These are phyloP conservation scores for Penicillium carneum DNA, from an alignment of 2,329 filamentous ascomycete species.

Conservation along the genomic window DNA sequence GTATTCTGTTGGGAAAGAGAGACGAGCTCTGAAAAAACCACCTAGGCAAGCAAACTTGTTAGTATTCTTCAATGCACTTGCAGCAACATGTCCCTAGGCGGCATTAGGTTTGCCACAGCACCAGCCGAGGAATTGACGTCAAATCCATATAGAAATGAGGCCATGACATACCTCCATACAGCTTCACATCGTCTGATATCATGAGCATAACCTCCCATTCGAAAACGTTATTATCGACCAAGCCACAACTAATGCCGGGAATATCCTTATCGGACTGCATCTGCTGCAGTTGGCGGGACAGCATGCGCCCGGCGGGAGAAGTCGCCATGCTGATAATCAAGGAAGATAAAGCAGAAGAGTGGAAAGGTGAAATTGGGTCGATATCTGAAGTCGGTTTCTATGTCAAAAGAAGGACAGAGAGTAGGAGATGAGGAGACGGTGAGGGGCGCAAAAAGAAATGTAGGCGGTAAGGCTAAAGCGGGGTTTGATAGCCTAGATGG, in stretches of 20 bases:
- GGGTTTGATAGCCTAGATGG: conserved; percentile 4
- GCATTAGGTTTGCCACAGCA: not conserved
- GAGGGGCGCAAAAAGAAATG: conserved; percentile 28
- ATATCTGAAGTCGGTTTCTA: conserved; percentile 1
- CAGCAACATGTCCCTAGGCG: not conserved
- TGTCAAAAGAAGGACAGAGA: not conserved
- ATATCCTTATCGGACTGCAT: conserved; percentile 93
- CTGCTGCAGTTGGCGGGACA: conserved; percentile 86
- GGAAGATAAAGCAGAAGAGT: not conserved
- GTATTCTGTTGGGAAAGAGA: conserved; percentile 84
- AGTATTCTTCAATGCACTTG: not conserved
- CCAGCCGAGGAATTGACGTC: not conserved
- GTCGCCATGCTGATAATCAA: conserved; percentile 48
- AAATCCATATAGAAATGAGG: not conserved
- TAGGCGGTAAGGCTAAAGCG: conserved; percentile 29
- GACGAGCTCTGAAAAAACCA: conserved; percentile 86
- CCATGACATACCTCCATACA: conserved; percentile 77
- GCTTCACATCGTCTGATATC: conserved; percentile 92
- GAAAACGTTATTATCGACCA: conserved; percentile 86
- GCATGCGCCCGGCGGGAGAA: conserved; percentile 64
- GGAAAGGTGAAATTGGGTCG: not conserved
- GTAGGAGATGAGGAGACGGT: conserved; percentile 14
- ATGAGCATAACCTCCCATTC: conserved; percentile 99
- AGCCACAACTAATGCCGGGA: conserved; percentile 89
- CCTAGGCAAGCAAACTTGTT: conserved; percentile 61